Conservation (phyloP, 768 basidiomycete genomes). For the Asterophora lycoperdoides region DNA sequence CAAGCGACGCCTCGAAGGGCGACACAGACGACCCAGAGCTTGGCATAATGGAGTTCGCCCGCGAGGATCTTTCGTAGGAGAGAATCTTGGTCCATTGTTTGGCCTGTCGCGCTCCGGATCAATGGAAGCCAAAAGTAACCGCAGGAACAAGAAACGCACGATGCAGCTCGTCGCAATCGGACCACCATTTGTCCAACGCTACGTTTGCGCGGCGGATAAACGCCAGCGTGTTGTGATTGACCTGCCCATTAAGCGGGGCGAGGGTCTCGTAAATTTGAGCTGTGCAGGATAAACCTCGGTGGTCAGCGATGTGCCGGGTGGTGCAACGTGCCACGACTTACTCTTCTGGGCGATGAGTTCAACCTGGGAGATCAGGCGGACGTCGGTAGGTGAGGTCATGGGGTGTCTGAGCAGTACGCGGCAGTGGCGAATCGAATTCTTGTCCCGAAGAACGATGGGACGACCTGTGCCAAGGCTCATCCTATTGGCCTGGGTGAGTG, state of each 20-base stretch:
- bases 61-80: conserved; percentile 83
- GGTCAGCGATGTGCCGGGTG: too few relatives aligned
- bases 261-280: conserved; percentile 94
- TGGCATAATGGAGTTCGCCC: conserved; percentile 88
- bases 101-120: conserved; percentile 31
- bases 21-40: conserved; percentile 92
- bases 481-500: conserved; percentile 32
- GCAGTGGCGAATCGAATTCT: conserved; percentile 82
- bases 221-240: conserved; percentile 78
- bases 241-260: conserved; percentile 78
- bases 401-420: conserved; percentile 77
- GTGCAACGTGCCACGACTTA: conserved; percentile 29
- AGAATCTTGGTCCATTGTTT: conserved; percentile 80
- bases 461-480: conserved; percentile 91
- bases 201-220: conserved; percentile 85
- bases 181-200: conserved; percentile 89
- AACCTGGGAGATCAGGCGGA: conserved; percentile 81
- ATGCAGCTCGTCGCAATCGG: conserved; percentile 83
- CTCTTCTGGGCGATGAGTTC: conserved; percentile 92
- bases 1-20: conserved; percentile 88
- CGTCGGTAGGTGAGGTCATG: conserved; percentile 87
- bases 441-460: conserved; percentile 86
- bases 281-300: conserved; percentile 25
- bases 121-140: conserved; percentile 5
- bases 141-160: conserved; percentile 37